Percentiles rank a stretch among this genome's conserved stretches.
phyloP scores from a whole-genome alignment of 1,139 yeast species.

The Tardiomyces depauwii region DNA sequence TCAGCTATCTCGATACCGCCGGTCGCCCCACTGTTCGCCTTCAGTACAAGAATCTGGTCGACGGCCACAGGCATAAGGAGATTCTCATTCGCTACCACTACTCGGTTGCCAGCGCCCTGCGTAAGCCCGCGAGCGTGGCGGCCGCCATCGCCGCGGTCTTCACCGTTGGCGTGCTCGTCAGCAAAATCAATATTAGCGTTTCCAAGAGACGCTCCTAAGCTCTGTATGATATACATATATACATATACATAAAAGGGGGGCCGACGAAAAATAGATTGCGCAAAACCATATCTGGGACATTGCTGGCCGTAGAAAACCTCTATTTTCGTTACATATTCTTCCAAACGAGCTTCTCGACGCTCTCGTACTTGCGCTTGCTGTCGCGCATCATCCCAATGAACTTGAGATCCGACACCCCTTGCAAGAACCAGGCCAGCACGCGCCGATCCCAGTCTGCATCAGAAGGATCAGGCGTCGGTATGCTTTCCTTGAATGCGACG shows the following conservation, averaged over 20 bases:
- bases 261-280: too few relatives aligned
- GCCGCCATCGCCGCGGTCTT: conserved; percentile 54
- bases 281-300: too few relatives aligned
- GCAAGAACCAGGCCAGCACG: conserved; percentile 44
- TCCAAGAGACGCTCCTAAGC: conserved; percentile 1
- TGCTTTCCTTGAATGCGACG: conserved; percentile 51
- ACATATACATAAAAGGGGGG: too few relatives aligned
- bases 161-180: conserved; percentile 42
- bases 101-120: conserved; percentile 39
- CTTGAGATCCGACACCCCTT: conserved; percentile 45
- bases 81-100: conserved; percentile 55
- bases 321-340: conserved; percentile 34
- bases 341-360: conserved; percentile 50
- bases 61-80: conserved; percentile 50
- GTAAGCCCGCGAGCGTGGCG: conserved; percentile 60
- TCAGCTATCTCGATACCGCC: conserved; percentile 61
- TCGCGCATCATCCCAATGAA: conserved; percentile 43
- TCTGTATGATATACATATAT: too few relatives aligned
- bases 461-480: conserved; percentile 29
- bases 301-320: too few relatives aligned
- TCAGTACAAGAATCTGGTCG: conserved; percentile 52
- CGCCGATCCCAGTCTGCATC: conserved; percentile 39
- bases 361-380: conserved; percentile 37
- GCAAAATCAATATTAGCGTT: conserved; percentile 29
- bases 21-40: conserved; percentile 79